Evolutionary conservation across 1,139 yeast genomes (phyloP).

Genomic region (Hanseniaspora uvarum): DNA sequence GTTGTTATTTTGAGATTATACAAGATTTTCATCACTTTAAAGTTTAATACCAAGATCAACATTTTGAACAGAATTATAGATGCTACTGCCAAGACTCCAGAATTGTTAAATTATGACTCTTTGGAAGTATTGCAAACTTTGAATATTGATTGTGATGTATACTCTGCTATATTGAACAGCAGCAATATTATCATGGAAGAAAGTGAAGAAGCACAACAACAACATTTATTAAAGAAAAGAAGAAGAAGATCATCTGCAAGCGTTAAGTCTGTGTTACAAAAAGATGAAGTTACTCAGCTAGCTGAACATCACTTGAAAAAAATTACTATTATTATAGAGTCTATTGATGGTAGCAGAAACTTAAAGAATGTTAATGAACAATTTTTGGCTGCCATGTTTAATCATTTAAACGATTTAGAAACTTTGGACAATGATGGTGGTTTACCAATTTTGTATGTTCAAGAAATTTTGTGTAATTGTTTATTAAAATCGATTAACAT

Average conservation of each 20-base stretch:
- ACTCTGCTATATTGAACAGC: slow-evolving; percentile 40
- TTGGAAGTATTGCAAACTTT: slow-evolving; percentile 44
- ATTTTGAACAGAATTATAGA: slow-evolving; percentile 56
- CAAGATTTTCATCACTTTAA: slow-evolving; percentile 45
- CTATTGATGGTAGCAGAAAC: slow-evolving; percentile 45
- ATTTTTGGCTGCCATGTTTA: slow-evolving; percentile 51
- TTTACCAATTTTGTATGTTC: slow-evolving; percentile 80
- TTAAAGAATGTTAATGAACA: slow-evolving; percentile 39
- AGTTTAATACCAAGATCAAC: slow-evolving; percentile 47
- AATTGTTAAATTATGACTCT: slow-evolving; percentile 41
- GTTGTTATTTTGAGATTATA: slow-evolving; percentile 45
- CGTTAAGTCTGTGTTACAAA: slow-evolving; percentile 63
- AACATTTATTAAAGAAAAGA: slow-evolving; percentile 60
- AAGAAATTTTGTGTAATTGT: slow-evolving; percentile 81
- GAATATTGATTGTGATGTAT: slow-evolving; percentile 38
- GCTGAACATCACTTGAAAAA: slow-evolving; percentile 73
- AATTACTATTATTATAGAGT: slow-evolving; percentile 68
- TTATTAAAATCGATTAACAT: slow-evolving; percentile 60
- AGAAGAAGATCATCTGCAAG: slow-evolving; percentile 63
- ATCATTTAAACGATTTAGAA: slow-evolving; percentile 71
- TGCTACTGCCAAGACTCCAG: slow-evolving; percentile 29
- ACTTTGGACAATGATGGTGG: slow-evolving; percentile 85
- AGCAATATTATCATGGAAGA: slow-evolving; percentile 36
- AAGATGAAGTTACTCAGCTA: slow-evolving; percentile 55
- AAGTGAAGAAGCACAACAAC: slow-evolving; percentile 32